Base-by-base conservation (phyloP, 2,329 filamentous ascomycete genomes). In the Sporothrix schenckii region DNA sequence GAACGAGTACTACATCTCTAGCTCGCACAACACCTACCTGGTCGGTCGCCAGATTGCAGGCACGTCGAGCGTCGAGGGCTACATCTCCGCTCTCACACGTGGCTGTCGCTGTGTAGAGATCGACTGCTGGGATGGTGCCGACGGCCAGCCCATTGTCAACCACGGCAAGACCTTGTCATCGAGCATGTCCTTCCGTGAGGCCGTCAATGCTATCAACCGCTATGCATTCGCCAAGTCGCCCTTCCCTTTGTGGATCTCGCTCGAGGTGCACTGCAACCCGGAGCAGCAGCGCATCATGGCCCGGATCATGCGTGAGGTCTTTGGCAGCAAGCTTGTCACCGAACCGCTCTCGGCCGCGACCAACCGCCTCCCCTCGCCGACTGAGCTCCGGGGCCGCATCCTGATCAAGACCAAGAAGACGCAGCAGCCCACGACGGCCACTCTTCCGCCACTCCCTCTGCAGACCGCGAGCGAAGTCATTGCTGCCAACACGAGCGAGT, bases 1-100 rank as follows among this genome's bases (percentile, higher is more conserved):
- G 78, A 97, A 97, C 78, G 94, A 98, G 78, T 99, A 99, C 80
- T 97, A 93, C 83, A 95, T 99, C 74, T 98, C 94, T 1, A 97
- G 94, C 82, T 98, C 95, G 1, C 95, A 99, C 84, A 99, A 99
- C 80, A 99, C 95, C 0, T 99, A 99, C 77, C 89, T 99, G 0
- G 85, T 96, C 4, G 95, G 95, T 16, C 90, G 94, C 69, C 95
- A 99, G 79, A 90, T 98, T 2, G 91, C 89, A 13, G 94, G 94
- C 39, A 88, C 92, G 58, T 97, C 95, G 1, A 98, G 94, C 77
- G 92, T 96, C 2, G 95, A 99, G 79, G 93, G 93, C 56, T 99
- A 99, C 81, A 96, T 98, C 75, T 89, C 89, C 10, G 92, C 94
- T 3, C 86, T 99, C 7, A 89, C 92, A 73, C 91, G 92, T 72